A percentile compares a stretch with the other conserved stretches of the same genome.
These are phyloP conservation scores for Fraxinus greggii DNA, from an alignment of 305 asterid genomes.

Conservation along the genomic window DNA sequence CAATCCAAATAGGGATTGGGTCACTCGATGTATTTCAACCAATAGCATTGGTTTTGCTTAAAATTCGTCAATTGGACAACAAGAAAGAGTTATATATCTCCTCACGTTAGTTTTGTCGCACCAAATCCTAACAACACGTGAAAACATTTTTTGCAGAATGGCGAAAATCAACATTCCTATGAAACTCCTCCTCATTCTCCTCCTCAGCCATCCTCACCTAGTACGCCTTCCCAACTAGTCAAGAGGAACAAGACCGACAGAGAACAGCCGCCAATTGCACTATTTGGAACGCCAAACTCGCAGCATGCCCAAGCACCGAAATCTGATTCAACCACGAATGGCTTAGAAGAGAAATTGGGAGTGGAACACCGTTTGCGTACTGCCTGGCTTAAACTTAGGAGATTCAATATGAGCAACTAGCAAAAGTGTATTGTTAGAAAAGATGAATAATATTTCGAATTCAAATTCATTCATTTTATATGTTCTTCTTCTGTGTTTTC, in stretches of 20 bases:
- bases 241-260: background rate
- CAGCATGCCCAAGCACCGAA: background rate
- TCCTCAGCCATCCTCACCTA: conserved; percentile 25
- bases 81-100: background rate
- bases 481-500: background rate
- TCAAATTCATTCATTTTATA: background rate
- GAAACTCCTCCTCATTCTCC: background rate
- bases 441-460: background rate
- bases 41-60: background rate
- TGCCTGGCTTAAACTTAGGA: conserved; percentile 1
- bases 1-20: background rate
- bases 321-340: background rate
- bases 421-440: background rate
- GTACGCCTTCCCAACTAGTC: conserved; percentile 31
- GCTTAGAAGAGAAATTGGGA: background rate
- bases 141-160: conserved; percentile 22
- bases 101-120: background rate
- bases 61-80: background rate
- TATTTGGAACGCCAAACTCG: background rate
- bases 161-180: background rate
- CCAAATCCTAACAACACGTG: background rate
- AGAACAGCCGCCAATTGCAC: background rate
- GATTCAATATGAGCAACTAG: background rate
- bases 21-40: too few species aligned
- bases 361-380: background rate